Evolutionary conservation across 768 basidiomycete species (phyloP).

Genomic region (Artomyces pyxidatus): DNA sequence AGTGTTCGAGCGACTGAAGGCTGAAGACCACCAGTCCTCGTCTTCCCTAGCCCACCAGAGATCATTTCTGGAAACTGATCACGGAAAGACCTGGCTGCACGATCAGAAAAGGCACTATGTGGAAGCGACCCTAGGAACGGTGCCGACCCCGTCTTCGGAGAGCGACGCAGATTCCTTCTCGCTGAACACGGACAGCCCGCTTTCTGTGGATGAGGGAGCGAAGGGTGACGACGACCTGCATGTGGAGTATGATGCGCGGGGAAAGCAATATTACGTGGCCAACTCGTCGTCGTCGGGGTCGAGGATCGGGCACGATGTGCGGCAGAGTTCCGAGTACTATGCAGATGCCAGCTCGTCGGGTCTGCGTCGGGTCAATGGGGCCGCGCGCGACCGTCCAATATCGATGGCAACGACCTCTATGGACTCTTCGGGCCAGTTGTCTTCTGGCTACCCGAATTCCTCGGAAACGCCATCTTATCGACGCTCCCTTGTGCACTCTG

Average conservation of each 20-base stretch:
- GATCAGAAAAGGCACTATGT: constrained; percentile 3
- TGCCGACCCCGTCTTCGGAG: constrained; percentile 7
- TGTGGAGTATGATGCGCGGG: constrained; percentile 7
- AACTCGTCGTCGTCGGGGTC: neutral
- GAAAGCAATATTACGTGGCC: constrained; percentile 1
- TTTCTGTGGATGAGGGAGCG: constrained; percentile 2
- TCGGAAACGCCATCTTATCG: neutral
- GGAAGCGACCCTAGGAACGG: neutral
- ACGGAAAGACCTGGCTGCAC: constrained; percentile 6
- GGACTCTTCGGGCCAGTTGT: neutral
- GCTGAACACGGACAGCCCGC: constrained; percentile 9
- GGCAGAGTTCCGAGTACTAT: neutral
- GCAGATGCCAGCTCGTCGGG: neutral
- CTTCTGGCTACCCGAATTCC: neutral
- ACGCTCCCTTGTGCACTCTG: neutral
- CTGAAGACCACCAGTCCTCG: neutral
- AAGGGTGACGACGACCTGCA: neutral
- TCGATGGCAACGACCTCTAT: neutral
- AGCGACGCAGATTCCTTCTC: constrained; percentile 12
- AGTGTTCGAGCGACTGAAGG: constrained; percentile 12
- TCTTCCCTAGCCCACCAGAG: constrained; percentile 1
- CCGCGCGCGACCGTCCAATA: neutral
- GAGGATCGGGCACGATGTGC: neutral
- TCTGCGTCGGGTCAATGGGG: neutral
- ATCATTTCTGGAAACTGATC: constrained; percentile 2